Conservation (phyloP, 768 basidiomycete species). For the Austroboletus eburneus region DNA sequence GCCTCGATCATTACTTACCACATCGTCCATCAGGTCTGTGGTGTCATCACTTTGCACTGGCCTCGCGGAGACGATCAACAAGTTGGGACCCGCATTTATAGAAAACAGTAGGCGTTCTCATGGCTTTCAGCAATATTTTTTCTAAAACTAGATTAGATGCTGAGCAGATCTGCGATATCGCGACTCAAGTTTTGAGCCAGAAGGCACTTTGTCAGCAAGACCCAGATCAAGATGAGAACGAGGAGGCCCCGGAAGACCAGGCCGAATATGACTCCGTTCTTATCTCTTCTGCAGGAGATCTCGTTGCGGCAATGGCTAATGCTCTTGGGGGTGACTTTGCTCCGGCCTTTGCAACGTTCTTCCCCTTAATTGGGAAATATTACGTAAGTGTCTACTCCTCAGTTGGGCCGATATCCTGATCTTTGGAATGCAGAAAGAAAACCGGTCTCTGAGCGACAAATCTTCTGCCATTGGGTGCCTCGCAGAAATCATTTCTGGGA, state of each 20-base stretch:
- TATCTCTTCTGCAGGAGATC: constrained; percentile 90
- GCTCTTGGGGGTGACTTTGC: constrained; percentile 84
- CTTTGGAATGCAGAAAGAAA: constrained; percentile 66
- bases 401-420: no score
- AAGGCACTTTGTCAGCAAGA: constrained; percentile 97
- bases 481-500: constrained; percentile 91
- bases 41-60: constrained; percentile 84
- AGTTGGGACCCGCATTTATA: constrained; percentile 84
- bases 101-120: constrained; percentile 57
- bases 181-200: constrained; percentile 83
- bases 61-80: constrained; percentile 88
- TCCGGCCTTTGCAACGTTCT: constrained; percentile 79
- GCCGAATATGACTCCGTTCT: constrained; percentile 97
- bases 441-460: constrained; percentile 83
- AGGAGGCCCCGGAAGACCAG: constrained; percentile 82
- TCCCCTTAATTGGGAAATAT: constrained; percentile 86
- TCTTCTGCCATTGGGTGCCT: constrained; percentile 91
- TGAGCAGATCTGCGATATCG: constrained; percentile 75
- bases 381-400: constrained; percentile 56
- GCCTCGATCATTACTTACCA: constrained; percentile 14
- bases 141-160: constrained; percentile 44
- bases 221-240: constrained; percentile 86
- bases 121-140: neutral
- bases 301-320: constrained; percentile 84
- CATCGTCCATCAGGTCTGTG: constrained; percentile 64